Base-by-base conservation (phyloP, 257 asterid genomes). In the Avicennia marina region DNA sequence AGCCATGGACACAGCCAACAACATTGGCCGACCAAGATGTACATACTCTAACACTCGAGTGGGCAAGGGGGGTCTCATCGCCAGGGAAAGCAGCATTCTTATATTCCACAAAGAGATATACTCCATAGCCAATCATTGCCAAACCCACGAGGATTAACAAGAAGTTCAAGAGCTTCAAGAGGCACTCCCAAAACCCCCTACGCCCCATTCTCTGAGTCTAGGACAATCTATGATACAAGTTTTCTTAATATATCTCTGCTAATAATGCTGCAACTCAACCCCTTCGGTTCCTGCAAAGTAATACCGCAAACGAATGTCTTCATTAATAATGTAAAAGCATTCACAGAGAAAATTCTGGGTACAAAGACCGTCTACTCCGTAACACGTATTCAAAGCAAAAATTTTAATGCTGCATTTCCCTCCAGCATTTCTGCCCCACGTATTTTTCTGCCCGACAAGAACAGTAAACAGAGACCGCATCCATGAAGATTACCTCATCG, bases 21-120 rank as follows among this genome's bases (percentile, higher is more conserved):
- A 77, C 98, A 90, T 77, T 15, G 98, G 96, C 17, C 98, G 94
- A 48, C 98, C 94, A 7, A 90, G 75, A 79, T 87, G 78, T 16
- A 85, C 71, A 38, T 79, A 2, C 19, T 75, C 94, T 26, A n/a
- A 31, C 80, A 49, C 80, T 62, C 2, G 89, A 17, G 0, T 90
- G 84, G 21, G 82, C 44, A 55, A 65, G 24, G 24, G 75, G 72
- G 12, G 56, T 65, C 60, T 78, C 85, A 27, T 64, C 87, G 22
- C 71, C 83, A 4, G 80, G 55, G 20, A 77, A 56, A 36, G 75
- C 54, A 26, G 79, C 64, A 38, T 61, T 76, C 69, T 78, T 79
- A 70, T 74, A 83, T 76, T 65, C 87, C 67, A 86, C 86, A 60
- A 86, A 86, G 19, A 86, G 87, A 72, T 81, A 89, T 52, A 89